A percentile compares a stretch with the other conserved stretches of the same genome.
These are phyloP conservation scores for Penicillium goetzii DNA, from an alignment of 495 filamentous ascomycete species.

Conservation along the genomic window DNA sequence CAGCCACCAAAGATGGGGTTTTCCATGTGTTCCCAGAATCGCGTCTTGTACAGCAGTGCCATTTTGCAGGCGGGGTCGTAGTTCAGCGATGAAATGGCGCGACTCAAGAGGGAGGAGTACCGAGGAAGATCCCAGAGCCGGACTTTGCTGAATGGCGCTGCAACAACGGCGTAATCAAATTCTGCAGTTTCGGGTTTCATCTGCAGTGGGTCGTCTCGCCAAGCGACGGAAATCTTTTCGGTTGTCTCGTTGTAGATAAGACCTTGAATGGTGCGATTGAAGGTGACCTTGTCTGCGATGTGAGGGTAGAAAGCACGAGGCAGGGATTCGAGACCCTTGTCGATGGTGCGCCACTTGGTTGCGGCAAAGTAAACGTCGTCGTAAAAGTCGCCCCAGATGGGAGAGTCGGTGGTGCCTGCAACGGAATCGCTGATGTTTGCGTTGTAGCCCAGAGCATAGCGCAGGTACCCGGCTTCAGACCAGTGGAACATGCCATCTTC, in stretches of 20 bases:
- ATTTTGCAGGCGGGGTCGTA: constrained; percentile 67
- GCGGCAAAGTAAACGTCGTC: constrained; percentile 60
- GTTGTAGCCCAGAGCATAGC: constrained; percentile 56
- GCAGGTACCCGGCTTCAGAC: constrained; percentile 65
- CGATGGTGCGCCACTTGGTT: constrained; percentile 64
- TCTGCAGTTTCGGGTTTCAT: constrained; percentile 49
- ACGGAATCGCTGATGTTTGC: constrained; percentile 61
- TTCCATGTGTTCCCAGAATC: constrained; percentile 70
- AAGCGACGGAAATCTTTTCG: constrained; percentile 52
- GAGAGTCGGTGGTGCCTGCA: constrained; percentile 24
- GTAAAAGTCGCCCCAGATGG: constrained; percentile 48
- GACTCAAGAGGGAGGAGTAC: constrained; percentile 54
- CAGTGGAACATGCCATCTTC: constrained; percentile 51
- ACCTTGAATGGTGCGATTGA: constrained; percentile 55
- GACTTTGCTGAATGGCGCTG: constrained; percentile 63
- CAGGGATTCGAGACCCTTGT: constrained; percentile 63
- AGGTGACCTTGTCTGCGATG: constrained; percentile 56
- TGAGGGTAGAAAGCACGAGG: constrained; percentile 64
- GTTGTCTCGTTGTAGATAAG: constrained; percentile 43
- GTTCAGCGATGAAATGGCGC: constrained; percentile 62
- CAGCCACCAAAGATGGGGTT: constrained; percentile 68
- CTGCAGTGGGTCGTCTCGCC: constrained; percentile 46
- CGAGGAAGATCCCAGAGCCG: constrained; percentile 56
- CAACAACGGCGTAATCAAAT: constrained; percentile 68
- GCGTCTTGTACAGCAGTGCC: constrained; percentile 62